phyloP scores from a whole-genome alignment of 208 protist genomes.

The Zelonia costaricensis region DNA sequence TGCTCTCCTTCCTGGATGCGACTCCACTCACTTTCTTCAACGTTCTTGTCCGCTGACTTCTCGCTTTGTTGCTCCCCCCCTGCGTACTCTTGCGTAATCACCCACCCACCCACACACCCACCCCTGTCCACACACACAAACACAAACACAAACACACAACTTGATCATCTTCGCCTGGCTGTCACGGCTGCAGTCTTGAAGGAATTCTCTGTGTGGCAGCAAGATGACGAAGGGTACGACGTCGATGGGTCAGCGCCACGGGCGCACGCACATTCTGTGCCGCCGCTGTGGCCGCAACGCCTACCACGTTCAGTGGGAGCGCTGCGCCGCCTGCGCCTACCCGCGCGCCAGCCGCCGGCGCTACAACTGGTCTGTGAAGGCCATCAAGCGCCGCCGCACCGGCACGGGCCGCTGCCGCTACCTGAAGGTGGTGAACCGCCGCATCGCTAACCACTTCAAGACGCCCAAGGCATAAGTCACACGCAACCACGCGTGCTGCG shows the following conservation, averaged over 20 bases:
- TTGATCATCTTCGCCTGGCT: background rate
- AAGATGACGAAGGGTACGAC: constrained; percentile 87
- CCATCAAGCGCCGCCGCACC: constrained; percentile 97
- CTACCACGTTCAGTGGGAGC: constrained; percentile 98
- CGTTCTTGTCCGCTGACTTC: background rate
- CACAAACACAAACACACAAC: background rate
- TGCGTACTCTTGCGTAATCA: background rate
- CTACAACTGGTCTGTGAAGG: constrained; percentile 98
- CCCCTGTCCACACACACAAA: background rate
- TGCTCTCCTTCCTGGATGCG: too few species aligned
- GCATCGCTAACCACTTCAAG: constrained; percentile 98
- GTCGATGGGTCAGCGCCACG: constrained; percentile 87
- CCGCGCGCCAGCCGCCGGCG: constrained; percentile 95
- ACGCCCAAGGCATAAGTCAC: constrained; percentile 79
- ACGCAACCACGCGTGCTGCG: too few species aligned
- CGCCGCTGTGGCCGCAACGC: constrained; percentile 96
- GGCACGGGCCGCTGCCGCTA: constrained; percentile 99
- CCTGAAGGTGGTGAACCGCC: constrained; percentile 96
- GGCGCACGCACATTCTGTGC: constrained; percentile 97
- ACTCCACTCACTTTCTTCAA: constrained; percentile 1
- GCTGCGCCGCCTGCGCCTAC: constrained; percentile 98
- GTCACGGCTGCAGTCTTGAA: constrained; percentile 2
- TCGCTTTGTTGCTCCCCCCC: constrained; percentile 1
- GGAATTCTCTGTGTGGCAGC: background rate
- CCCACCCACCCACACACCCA: background rate